These are phyloP conservation scores for Bruguiera parviflora DNA, from an alignment of 345 rosid species.

Conservation along the genomic window DNA sequence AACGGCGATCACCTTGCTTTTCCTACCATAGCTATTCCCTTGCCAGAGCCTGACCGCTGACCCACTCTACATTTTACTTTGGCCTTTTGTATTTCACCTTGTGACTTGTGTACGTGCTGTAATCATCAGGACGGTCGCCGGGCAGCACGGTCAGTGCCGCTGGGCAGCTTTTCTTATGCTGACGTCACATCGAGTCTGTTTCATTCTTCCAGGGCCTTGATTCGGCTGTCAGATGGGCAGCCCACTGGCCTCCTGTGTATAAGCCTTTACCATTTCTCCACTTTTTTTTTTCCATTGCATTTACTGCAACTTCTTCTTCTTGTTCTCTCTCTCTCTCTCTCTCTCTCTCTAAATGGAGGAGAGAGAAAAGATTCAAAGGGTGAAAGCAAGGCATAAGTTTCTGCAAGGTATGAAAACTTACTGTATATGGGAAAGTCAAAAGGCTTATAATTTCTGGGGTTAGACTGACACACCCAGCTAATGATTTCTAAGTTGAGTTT, in stretches of 20 bases:
- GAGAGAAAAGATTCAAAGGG: constrained; percentile 33
- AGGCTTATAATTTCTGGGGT: neutral
- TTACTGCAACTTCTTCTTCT: neutral
- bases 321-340: constrained; percentile 11
- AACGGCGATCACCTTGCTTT: too few species aligned
- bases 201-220: constrained; percentile 39
- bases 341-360: constrained; percentile 25
- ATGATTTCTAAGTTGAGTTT: too few species aligned
- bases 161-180: constrained; percentile 11
- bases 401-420: constrained; percentile 38
- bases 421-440: constrained; percentile 9
- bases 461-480: neutral
- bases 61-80: neutral
- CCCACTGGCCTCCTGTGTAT: constrained; percentile 20
- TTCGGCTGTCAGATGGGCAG: constrained; percentile 35
- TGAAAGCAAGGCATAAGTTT: constrained; percentile 35
- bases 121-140: constrained; percentile 11
- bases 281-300: constrained; percentile 1
- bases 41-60: constrained; percentile 5
- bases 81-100: too few species aligned
- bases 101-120: too few species aligned
- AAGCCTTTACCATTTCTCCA: constrained; percentile 9
- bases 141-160: constrained; percentile 18
- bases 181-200: constrained; percentile 17
- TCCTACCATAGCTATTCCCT: neutral